Evolutionary conservation across 2,329 filamentous ascomycete species (phyloP), one percentile per base, ranked within the genome.

Genomic region (Lecanicillium sp.): DNA sequence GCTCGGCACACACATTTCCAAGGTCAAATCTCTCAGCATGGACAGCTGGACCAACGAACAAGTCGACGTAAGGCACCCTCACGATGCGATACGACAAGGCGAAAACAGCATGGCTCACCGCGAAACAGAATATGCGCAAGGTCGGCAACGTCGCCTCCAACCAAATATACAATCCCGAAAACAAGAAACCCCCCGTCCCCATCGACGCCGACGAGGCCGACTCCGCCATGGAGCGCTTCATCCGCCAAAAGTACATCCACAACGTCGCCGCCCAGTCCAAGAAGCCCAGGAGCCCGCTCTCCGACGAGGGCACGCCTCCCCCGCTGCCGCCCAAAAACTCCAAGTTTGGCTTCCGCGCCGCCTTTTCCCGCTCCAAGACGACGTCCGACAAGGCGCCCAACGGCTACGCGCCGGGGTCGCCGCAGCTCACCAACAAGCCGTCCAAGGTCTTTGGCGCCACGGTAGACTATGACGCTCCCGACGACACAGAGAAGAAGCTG

Each of bases 21-120:
- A 98, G 67, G 90, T 98, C 73, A 98, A 98, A 69, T 97, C 90
- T 30, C 69, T 98, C 70, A 97, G 87, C 67, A 97, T 98, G 90
- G 93, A 98, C 69, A 93, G 86, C 57, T 98, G 93, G 93, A 83
- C 87, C 41, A 84, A 85, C 61, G 93, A 97, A 52, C 93, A 98
- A 70, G 90, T 98, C 54, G 93, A 98, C 70, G 90, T 95, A 73
- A 69, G 79, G 68, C 44, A 51, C 29, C 30, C 10, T n/a, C n/a
- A n/a, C 45, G 37, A 24, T 24, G 23, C 12, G 14, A 21, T 6
- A 11, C 17, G 38, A 24, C 15, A 15, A 23, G 9, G 39, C 4
- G 19, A 33, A 23, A 24, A 39, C 27, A 11, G n/a, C 45, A 33
- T 39, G 42, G 23, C 37, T 48, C 26, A 43, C 48, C 23, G 41